Conservation (phyloP, 2,329 filamentous ascomycete genomes). For the Akanthomyces dipterigenus region DNA sequence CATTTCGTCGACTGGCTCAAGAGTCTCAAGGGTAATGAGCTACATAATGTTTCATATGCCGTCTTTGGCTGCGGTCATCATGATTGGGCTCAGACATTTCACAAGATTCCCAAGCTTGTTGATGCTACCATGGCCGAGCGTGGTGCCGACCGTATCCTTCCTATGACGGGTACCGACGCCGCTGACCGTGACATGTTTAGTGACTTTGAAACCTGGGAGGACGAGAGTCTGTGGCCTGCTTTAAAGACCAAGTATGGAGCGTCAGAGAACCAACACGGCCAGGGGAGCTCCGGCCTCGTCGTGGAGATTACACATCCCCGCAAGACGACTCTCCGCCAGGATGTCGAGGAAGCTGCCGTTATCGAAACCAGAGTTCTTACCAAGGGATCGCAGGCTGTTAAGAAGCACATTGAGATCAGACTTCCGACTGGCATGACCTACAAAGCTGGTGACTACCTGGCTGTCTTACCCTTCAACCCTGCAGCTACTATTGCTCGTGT, state of each 20-base stretch:
- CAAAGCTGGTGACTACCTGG: slow-evolving; percentile 68
- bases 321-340: slow-evolving; percentile 52
- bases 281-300: slow-evolving; percentile 20
- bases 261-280: slow-evolving; percentile 20
- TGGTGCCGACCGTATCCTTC: slow-evolving; percentile 28
- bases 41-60: slow-evolving; percentile 55
- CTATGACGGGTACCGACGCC: slow-evolving; percentile 52
- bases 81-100: slow-evolving; percentile 58
- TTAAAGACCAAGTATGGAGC: slow-evolving; percentile 38
- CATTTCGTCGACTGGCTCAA: slow-evolving; percentile 64
- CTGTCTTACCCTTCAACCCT: slow-evolving; percentile 65
- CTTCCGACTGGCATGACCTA: slow-evolving; percentile 62
- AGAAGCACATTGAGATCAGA: slow-evolving; percentile 60
- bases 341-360: slow-evolving; percentile 56
- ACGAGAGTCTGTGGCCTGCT: slow-evolving; percentile 44
- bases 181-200: slow-evolving; percentile 59
- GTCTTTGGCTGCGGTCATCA: slow-evolving; percentile 61
- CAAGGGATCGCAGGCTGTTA: slow-evolving; percentile 40
- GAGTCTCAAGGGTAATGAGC: slow-evolving; percentile 38
- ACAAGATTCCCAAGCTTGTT: slow-evolving; percentile 58
- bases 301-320: slow-evolving; percentile 49
- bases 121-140: slow-evolving; percentile 42
- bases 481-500: slow-evolving; percentile 54
- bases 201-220: slow-evolving; percentile 61
- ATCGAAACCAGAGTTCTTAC: slow-evolving; percentile 46